These are phyloP conservation scores for Tardiomyces blankii DNA, from an alignment of 1,139 yeast species.

Conservation along the genomic window DNA sequence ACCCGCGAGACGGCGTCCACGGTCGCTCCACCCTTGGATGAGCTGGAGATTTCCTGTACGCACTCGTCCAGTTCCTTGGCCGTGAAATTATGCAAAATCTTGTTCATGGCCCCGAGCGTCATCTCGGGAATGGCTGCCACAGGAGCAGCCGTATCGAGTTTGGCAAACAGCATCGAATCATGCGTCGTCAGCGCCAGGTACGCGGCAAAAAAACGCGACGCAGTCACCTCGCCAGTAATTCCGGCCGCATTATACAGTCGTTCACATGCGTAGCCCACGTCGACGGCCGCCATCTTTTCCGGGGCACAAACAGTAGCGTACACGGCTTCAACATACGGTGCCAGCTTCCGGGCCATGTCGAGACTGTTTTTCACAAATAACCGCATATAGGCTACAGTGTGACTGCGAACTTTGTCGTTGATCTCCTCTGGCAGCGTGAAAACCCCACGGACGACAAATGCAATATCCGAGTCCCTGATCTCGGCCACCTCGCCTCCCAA, in stretches of 20 bases:
- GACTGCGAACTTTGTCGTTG: background rate
- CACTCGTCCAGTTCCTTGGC: background rate
- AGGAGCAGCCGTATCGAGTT: background rate
- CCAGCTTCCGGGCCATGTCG: background rate
- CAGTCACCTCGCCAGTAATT: background rate
- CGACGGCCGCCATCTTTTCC: background rate
- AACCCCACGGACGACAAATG: background rate
- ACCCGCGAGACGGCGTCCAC: background rate
- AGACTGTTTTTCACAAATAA: background rate
- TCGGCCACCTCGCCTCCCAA: background rate
- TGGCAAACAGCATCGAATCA: background rate
- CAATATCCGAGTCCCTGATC: background rate
- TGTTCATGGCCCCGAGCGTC: background rate
- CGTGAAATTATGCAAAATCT: background rate
- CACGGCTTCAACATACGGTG: background rate
- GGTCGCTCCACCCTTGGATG: background rate
- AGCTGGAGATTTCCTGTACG: background rate
- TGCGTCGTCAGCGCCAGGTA: background rate
- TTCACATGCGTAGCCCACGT: background rate
- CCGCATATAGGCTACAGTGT: background rate
- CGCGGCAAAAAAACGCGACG: background rate
- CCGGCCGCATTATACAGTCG: background rate
- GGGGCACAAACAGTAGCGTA: background rate
- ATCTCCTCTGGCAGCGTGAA: background rate
- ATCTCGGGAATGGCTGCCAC: background rate